Percentiles rank a stretch among this genome's conserved stretches.
These are phyloP conservation scores for Pythium guiyangense DNA, from an alignment of 352 stramenopile species.

Conservation along the genomic window DNA sequence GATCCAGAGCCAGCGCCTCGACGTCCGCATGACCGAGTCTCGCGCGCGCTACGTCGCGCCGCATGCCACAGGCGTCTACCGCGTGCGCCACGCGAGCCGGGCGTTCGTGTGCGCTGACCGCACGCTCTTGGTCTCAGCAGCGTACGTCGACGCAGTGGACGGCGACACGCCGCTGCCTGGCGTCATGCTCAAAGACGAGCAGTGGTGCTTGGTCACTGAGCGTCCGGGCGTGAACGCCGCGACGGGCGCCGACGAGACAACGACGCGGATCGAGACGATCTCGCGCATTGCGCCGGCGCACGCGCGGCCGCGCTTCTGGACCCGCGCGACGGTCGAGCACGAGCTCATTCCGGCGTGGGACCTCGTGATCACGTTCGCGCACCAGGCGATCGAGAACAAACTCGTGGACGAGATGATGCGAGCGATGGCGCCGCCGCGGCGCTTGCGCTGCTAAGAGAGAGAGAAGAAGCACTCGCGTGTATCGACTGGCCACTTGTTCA, in stretches of 20 bases:
- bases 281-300: background rate
- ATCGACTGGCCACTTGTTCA: too few relatives aligned
- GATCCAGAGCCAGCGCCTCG: too few relatives aligned
- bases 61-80: background rate
- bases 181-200: background rate
- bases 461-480: too few relatives aligned
- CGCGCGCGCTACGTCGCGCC: background rate
- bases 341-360: background rate
- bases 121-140: background rate
- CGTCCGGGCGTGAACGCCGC: background rate
- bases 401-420: background rate
- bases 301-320: background rate
- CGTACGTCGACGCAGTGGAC: background rate
- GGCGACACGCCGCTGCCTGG: background rate
- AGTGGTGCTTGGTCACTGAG: conserved; percentile 1
- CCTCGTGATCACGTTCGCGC: background rate
- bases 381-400: background rate
- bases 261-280: background rate
- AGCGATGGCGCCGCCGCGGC: too few relatives aligned
- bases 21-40: background rate
- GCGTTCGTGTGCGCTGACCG: background rate
- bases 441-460: too few relatives aligned
- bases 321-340: background rate
- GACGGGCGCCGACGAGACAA: background rate
- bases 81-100: background rate